Evolutionary conservation across 495 filamentous ascomycete genomes (phyloP).

Genomic region (Viridothelium virens): DNA sequence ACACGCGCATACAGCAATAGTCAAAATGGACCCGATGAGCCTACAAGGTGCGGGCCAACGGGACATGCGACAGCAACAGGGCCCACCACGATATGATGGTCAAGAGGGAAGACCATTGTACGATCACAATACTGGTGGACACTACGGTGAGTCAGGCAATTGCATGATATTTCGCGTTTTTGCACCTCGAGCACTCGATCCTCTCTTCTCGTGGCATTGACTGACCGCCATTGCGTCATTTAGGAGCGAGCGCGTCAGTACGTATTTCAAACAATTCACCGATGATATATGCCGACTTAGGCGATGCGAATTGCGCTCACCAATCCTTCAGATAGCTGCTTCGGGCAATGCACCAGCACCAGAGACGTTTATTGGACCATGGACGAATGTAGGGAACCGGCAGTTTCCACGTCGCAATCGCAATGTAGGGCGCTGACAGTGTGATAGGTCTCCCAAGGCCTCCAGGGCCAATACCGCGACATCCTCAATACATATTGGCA

Average conservation of each 20-base stretch:
- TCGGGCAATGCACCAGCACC: constrained; percentile 75
- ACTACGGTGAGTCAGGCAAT: constrained; percentile 62
- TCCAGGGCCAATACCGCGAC: constrained; percentile 87
- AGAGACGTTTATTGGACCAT: constrained; percentile 84
- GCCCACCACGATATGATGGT: constrained; percentile 31
- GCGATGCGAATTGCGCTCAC: constrained; percentile 21
- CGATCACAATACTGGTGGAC: constrained; percentile 72
- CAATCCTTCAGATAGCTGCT: constrained; percentile 52
- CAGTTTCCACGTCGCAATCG: background rate
- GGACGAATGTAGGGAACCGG: constrained; percentile 71
- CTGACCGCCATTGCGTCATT: constrained; percentile 18
- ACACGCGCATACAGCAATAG: constrained; percentile 6
- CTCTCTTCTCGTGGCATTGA: background rate
- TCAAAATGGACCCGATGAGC: constrained; percentile 1
- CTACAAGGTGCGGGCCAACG: constrained; percentile 8
- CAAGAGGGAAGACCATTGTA: constrained; percentile 53
- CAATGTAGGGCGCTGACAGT: constrained; percentile 16
- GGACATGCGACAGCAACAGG: constrained; percentile 8
- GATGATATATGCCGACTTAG: background rate
- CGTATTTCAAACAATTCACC: constrained; percentile 46
- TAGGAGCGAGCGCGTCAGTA: constrained; percentile 67
- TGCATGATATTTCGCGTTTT: background rate
- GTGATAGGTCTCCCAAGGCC: constrained; percentile 81
- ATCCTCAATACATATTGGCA: constrained; percentile 99
- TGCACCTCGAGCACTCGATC: background rate